These are phyloP conservation scores for Gyrodon lividus DNA, from an alignment of 768 basidiomycete genomes.

Conservation along the genomic window DNA sequence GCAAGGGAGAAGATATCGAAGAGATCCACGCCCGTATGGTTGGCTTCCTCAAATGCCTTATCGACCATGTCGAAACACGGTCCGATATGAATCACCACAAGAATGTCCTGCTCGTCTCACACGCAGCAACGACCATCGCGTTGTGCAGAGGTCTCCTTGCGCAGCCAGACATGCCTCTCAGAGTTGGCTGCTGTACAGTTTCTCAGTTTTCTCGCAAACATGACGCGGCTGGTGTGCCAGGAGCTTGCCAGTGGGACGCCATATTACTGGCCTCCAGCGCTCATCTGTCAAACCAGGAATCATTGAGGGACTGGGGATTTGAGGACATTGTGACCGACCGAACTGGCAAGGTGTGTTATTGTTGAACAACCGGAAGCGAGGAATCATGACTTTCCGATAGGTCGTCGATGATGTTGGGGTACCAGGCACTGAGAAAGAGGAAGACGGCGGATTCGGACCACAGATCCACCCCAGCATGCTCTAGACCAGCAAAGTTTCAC, in stretches of 20 bases:
- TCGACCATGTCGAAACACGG: slow-evolving; percentile 48
- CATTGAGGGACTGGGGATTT: slow-evolving; percentile 77
- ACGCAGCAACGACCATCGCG: slow-evolving; percentile 74
- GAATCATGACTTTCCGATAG: slow-evolving; percentile 33
- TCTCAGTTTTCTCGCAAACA: slow-evolving; percentile 48
- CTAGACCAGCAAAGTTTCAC: not conserved
- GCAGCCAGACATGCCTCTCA: slow-evolving; percentile 49
- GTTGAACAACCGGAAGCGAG: not conserved
- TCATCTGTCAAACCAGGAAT: slow-evolving; percentile 54
- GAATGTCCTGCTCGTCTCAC: slow-evolving; percentile 62
- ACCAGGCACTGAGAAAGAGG: slow-evolving; percentile 61
- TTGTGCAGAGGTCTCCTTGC: slow-evolving; percentile 59
- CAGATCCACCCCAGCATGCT: slow-evolving; percentile 36
- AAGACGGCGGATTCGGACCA: slow-evolving; percentile 55
- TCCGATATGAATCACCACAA: slow-evolving; percentile 42
- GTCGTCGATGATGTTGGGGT: slow-evolving; percentile 70
- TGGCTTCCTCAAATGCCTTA: slow-evolving; percentile 50
- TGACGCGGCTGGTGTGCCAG: slow-evolving; percentile 30
- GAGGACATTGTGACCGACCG: slow-evolving; percentile 60
- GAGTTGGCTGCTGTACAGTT: slow-evolving; percentile 76
- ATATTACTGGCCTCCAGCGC: slow-evolving; percentile 50
- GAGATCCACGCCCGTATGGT: slow-evolving; percentile 60
- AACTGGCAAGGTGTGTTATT: slow-evolving; percentile 53
- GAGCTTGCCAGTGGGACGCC: slow-evolving; percentile 44
- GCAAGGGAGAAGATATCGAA: slow-evolving; percentile 67